Evolutionary conservation across 1,284 basidiomycete genomes (phyloP).

Genomic region (Austropuccinia psidii): DNA sequence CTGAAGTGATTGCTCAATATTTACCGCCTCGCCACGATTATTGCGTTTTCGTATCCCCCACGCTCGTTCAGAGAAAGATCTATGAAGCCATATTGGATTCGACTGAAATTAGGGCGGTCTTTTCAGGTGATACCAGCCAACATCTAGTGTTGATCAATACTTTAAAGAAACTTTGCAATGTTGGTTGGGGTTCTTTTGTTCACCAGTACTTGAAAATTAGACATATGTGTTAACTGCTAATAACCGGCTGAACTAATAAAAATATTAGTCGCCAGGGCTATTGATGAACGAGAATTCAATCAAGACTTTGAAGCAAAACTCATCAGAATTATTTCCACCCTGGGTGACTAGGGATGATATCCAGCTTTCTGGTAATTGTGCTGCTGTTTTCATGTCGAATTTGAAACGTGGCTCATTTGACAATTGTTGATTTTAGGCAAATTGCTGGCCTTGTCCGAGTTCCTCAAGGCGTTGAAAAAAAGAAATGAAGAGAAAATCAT

Average conservation of each 20-base stretch:
- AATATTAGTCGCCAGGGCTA: conserved; percentile 22
- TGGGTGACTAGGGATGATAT: conserved; percentile 61
- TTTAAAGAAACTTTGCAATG: conserved; percentile 85
- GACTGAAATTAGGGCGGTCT: conserved; percentile 59
- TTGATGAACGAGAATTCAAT: conserved; percentile 35
- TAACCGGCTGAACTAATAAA: background rate
- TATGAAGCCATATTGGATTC: conserved; percentile 67
- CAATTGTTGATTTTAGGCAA: conserved; percentile 49
- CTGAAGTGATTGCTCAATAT: conserved; percentile 66
- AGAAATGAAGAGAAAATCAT: conserved; percentile 86
- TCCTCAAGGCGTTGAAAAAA: conserved; percentile 60
- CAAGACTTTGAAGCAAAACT: conserved; percentile 53
- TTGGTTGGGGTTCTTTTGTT: conserved; percentile 56
- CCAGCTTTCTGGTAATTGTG: conserved; percentile 48
- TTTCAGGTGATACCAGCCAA: conserved; percentile 63
- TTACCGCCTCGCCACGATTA: conserved; percentile 92
- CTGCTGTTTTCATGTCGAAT: background rate
- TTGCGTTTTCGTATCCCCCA: conserved; percentile 80
- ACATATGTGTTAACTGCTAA: background rate
- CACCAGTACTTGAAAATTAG: background rate
- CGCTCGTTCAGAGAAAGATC: conserved; percentile 68
- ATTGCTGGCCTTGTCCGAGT: conserved; percentile 63
- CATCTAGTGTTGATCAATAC: conserved; percentile 72
- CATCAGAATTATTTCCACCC: conserved; percentile 61
- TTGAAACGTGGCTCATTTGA: background rate